These are phyloP conservation scores for Kluyveromyces sp. DNA, from an alignment of 1,139 yeast species.

Conservation along the genomic window DNA sequence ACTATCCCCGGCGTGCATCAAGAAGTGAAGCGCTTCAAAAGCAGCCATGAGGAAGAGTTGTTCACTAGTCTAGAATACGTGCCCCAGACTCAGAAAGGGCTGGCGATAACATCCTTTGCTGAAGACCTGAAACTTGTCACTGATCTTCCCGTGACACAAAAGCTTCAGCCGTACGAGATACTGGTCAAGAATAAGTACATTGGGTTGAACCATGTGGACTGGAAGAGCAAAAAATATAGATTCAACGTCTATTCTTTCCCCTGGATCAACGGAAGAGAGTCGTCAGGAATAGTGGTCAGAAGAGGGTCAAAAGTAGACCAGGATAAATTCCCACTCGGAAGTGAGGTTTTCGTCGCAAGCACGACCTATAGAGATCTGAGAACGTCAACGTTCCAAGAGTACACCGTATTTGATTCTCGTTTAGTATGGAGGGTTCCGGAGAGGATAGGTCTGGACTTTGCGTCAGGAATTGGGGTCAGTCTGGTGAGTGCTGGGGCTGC, in stretches of 20 bases:
- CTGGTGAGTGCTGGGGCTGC: slow-evolving; percentile 42
- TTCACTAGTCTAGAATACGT: slow-evolving; percentile 44
- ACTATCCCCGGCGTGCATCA: slow-evolving; percentile 14
- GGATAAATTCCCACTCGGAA: slow-evolving; percentile 28
- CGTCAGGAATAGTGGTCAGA: slow-evolving; percentile 37
- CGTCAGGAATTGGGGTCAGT: slow-evolving; percentile 44
- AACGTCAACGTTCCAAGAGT: slow-evolving; percentile 44
- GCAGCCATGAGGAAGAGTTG: slow-evolving; percentile 40
- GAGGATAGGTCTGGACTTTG: slow-evolving; percentile 32
- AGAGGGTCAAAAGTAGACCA: slow-evolving; percentile 32
- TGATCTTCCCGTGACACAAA: slow-evolving; percentile 22
- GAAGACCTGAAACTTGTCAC: slow-evolving; percentile 22
- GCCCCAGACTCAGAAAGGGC: slow-evolving; percentile 21
- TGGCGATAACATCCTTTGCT: slow-evolving; percentile 28
- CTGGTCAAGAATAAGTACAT: slow-evolving; percentile 38
- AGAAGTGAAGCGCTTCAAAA: slow-evolving; percentile 29
- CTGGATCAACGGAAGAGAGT: slow-evolving; percentile 46
- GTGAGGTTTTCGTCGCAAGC: slow-evolving; percentile 38
- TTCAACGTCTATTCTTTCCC: slow-evolving; percentile 45
- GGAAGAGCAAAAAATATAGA: slow-evolving; percentile 44
- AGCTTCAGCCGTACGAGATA: slow-evolving; percentile 33
- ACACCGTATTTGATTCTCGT: slow-evolving; percentile 39
- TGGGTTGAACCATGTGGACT: slow-evolving; percentile 44
- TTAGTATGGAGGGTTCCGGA: slow-evolving; percentile 39
- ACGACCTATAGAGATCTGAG: slow-evolving; percentile 42